Conservation (phyloP, 495 filamentous ascomycete species). For the Rostrohypoxylon terebratum region DNA sequence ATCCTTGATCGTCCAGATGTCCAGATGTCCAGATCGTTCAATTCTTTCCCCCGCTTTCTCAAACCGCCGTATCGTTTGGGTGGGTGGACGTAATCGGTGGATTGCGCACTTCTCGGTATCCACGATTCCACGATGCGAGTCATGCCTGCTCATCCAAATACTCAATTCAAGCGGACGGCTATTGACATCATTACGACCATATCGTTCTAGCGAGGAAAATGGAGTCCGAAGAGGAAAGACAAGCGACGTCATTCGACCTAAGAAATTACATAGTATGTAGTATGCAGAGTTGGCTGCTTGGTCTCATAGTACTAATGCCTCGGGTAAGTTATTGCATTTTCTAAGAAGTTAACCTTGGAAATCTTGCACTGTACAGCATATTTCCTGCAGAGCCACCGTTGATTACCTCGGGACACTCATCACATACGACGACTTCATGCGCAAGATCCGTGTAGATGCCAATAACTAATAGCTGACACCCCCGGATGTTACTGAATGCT, state of each 20-base stretch:
- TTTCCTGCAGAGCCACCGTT: neutral
- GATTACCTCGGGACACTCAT: neutral
- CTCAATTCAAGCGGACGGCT: neutral
- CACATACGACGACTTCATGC: neutral
- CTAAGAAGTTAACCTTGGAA: neutral
- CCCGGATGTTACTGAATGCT: neutral
- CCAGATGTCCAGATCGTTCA: neutral
- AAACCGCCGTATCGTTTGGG: neutral
- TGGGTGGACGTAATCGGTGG: neutral
- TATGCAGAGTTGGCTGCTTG: no score
- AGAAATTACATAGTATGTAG: no score
- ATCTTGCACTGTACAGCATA: no score
- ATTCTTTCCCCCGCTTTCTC: slow-evolving; percentile 1
- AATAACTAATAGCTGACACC: neutral
- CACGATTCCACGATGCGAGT: neutral
- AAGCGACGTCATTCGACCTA: slow-evolving; percentile 3
- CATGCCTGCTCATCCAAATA: neutral
- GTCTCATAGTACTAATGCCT: neutral
- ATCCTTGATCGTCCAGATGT: neutral
- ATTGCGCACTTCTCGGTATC: neutral
- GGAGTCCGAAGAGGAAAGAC: neutral
- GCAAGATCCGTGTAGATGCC: neutral
- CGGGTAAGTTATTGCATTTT: neutral
- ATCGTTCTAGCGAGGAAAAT: slow-evolving; percentile 10
- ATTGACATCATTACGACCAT: slow-evolving; percentile 20